Percentiles rank a stretch among this genome's conserved stretches.
These are phyloP conservation scores for Ambrosia hybrid DNA, from an alignment of 140 eudicot species.

Conservation along the genomic window DNA sequence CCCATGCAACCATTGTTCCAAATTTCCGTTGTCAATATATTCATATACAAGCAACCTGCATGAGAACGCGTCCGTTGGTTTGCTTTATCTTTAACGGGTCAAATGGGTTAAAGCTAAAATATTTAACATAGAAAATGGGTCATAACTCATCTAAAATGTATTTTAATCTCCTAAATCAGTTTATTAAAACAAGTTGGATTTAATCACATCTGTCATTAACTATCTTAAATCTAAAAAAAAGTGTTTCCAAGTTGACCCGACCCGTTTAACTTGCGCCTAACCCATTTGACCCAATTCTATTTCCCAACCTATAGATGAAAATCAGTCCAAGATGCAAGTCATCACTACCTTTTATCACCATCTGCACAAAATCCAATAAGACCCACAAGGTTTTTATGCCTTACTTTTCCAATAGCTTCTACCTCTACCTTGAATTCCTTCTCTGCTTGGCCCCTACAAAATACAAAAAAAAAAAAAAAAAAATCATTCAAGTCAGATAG, in stretches of 20 bases:
- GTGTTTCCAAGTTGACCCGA: neutral
- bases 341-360: conserved; percentile 69
- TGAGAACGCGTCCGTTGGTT: neutral
- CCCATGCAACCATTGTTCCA: conserved; percentile 81
- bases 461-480: neutral
- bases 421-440: conserved; percentile 97
- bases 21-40: conserved; percentile 66
- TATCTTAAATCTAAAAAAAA: neutral
- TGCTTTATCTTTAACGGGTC: too few relatives aligned
- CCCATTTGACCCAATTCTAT: neutral
- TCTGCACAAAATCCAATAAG: conserved; percentile 87
- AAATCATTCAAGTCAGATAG: conserved; percentile 1
- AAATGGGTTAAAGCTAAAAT: too few relatives aligned
- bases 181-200: neutral
- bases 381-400: conserved; percentile 94
- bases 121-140: neutral
- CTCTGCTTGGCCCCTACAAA: conserved; percentile 91
- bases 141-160: neutral
- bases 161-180: neutral
- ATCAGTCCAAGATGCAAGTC: conserved; percentile 7
- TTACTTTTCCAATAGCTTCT: conserved; percentile 97
- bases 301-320: neutral
- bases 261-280: neutral
- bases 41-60: conserved; percentile 67
- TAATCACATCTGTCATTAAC: neutral